Percentiles rank a stretch among this genome's conserved stretches.
phyloP scores from a whole-genome alignment of 2,329 filamentous ascomycete genomes.

The Achaetomium macrosporum region DNA sequence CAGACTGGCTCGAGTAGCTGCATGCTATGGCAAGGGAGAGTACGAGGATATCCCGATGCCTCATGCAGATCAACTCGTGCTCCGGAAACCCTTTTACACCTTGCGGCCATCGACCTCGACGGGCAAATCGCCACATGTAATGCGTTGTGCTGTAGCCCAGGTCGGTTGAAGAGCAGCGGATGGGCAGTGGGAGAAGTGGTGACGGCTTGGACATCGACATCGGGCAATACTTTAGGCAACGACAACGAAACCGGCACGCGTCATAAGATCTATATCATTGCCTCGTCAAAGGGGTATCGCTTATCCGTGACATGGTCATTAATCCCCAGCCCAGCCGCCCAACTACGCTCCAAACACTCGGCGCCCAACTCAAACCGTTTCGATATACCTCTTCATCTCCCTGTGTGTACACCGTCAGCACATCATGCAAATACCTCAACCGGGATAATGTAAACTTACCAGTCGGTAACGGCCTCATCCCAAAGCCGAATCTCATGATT shows the following conservation, averaged over 20 bases:
- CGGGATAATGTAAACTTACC: conserved; percentile 52
- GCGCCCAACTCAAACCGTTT: conserved; percentile 52
- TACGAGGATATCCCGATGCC: too few species aligned
- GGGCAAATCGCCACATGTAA: too few species aligned
- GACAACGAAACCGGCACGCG: background rate
- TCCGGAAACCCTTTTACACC: too few species aligned
- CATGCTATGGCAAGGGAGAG: too few species aligned
- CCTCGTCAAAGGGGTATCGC: conserved; percentile 9
- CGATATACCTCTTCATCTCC: conserved; percentile 74
- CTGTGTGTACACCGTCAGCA: conserved; percentile 34
- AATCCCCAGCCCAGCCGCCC: background rate
- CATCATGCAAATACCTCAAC: background rate
- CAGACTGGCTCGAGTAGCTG: too few species aligned
- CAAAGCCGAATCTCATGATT: conserved; percentile 86
- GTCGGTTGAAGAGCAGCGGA: too few species aligned
- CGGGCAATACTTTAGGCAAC: background rate
- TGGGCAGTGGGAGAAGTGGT: too few species aligned
- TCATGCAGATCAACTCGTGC: too few species aligned
- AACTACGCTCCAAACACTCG: background rate
- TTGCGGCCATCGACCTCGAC: too few species aligned
- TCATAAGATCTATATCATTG: background rate
- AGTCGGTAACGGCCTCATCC: conserved; percentile 96
- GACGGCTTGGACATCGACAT: too few species aligned
- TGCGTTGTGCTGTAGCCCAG: too few species aligned
- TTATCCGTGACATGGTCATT: background rate